phyloP scores from a whole-genome alignment of 2,329 filamentous ascomycete species.

The Aureobasidium namibiae region DNA sequence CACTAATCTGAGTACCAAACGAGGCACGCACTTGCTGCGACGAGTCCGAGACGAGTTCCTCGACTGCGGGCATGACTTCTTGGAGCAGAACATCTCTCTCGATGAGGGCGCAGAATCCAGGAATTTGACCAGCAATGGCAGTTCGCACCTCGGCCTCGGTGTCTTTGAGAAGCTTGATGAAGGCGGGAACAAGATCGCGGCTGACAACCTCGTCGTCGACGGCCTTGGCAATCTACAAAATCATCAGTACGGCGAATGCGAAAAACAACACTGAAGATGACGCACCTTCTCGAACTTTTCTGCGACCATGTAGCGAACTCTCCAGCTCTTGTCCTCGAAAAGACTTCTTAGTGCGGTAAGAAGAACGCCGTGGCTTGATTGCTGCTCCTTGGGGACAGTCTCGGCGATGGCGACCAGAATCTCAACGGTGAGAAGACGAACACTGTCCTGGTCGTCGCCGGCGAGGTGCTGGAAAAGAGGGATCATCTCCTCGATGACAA shows the following conservation, averaged over 20 bases:
- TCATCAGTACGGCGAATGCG: slow-evolving; percentile 10
- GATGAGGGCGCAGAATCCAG: slow-evolving; percentile 87
- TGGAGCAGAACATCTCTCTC: slow-evolving; percentile 82
- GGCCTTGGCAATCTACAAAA: slow-evolving; percentile 79
- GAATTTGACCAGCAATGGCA: slow-evolving; percentile 94
- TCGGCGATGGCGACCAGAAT: slow-evolving; percentile 94
- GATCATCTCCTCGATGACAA: slow-evolving; percentile 98
- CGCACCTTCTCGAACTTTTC: slow-evolving; percentile 92
- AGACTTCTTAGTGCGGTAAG: slow-evolving; percentile 82
- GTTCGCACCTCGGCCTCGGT: slow-evolving; percentile 96
- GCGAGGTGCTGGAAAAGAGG: slow-evolving; percentile 96
- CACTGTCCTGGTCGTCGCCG: slow-evolving; percentile 94
- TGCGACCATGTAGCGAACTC: slow-evolving; percentile 97
- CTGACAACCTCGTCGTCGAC: slow-evolving; percentile 95
- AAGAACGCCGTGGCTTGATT: slow-evolving; percentile 88
- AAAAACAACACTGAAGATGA: slow-evolving; percentile 3
- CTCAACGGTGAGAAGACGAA: slow-evolving; percentile 89
- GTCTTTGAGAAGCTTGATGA: slow-evolving; percentile 96
- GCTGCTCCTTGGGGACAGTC: slow-evolving; percentile 95
- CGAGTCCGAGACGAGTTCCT: slow-evolving; percentile 89
- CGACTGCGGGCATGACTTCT: slow-evolving; percentile 93
- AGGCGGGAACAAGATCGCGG: slow-evolving; percentile 88
- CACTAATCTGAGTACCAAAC: slow-evolving; percentile 92
- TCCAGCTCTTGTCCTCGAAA: slow-evolving; percentile 99
- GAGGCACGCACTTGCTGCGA: slow-evolving; percentile 96